phyloP scores from a whole-genome alignment of 257 asterid species.

The Striga asiatica region DNA sequence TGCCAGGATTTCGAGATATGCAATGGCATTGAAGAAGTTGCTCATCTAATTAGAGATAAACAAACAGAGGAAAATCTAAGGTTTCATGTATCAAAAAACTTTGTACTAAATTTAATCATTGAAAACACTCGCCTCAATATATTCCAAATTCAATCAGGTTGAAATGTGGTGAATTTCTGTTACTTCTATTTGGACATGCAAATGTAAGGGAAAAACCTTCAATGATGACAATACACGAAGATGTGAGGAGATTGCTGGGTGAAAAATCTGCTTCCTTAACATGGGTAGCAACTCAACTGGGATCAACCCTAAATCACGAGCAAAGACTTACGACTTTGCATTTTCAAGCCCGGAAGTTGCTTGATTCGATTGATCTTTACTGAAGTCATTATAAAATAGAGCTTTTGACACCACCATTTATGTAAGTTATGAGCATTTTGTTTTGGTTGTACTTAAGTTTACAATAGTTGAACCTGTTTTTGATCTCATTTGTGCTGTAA shows the following conservation, averaged over 20 bases:
- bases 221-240: conserved; percentile 83
- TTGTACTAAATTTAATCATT: not conserved
- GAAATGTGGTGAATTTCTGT: conserved; percentile 85
- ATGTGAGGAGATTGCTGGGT: conserved; percentile 62
- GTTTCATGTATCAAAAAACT: too few relatives aligned
- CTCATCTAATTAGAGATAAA: conserved; percentile 61
- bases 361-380: conserved; percentile 77
- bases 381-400: conserved; percentile 19
- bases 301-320: conserved; percentile 73
- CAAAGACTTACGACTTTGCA: conserved; percentile 69
- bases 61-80: conserved; percentile 75
- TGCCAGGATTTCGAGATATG: too few relatives aligned
- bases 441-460: conserved; percentile 11
- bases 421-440: not conserved
- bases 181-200: conserved; percentile 83
- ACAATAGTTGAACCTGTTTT: conserved; percentile 17
- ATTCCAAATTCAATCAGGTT: conserved; percentile 47
- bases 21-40: too few relatives aligned
- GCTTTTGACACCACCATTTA: conserved; percentile 3
- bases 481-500: conserved; percentile 48
- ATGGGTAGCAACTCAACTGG: conserved; percentile 94
- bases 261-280: conserved; percentile 85
- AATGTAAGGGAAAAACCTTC: conserved; percentile 74
- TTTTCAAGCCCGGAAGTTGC: conserved; percentile 75
- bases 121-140: not conserved